Conservation (phyloP, 345 rosid species). For the Populus davidiana region DNA sequence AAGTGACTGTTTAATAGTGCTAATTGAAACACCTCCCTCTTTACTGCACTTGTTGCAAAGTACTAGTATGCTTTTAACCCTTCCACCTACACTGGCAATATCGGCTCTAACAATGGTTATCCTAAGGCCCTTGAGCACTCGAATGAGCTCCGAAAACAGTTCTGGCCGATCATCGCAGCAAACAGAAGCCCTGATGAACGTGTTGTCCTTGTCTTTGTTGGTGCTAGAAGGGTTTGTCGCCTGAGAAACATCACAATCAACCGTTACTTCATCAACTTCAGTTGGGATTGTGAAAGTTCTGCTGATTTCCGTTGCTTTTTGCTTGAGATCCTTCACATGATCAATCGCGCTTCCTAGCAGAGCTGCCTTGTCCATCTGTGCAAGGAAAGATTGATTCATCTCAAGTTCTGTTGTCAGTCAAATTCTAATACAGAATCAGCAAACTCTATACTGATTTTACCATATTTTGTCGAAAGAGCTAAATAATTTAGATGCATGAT, state of each 20-base stretch:
- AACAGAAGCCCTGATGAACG: conserved; percentile 55
- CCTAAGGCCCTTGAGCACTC: conserved; percentile 48
- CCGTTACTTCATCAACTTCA: conserved; percentile 66
- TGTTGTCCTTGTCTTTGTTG: conserved; percentile 7
- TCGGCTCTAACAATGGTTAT: conserved; percentile 57
- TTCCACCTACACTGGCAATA: conserved; percentile 64
- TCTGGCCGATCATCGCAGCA: conserved; percentile 91
- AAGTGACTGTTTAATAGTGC: conserved; percentile 48
- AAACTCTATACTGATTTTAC: neutral
- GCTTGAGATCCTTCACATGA: conserved; percentile 67
- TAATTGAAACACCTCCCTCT: conserved; percentile 24
- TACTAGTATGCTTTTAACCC: conserved; percentile 59
- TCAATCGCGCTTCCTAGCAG: conserved; percentile 68
- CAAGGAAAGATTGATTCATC: neutral
- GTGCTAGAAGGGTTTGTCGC: conserved; percentile 3
- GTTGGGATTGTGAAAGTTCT: conserved; percentile 50
- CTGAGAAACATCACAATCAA: conserved; percentile 36
- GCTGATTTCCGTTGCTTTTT: conserved; percentile 54
- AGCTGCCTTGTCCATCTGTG: conserved; percentile 93
- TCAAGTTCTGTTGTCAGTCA: neutral
- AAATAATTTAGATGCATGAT: neutral
- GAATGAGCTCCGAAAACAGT: conserved; percentile 56
- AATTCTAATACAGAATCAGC: neutral
- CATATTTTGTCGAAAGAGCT: neutral
- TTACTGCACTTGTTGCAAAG: conserved; percentile 35